phyloP scores from a whole-genome alignment of 495 filamentous ascomycete species.

The Hypoxylon fragiforme region DNA sequence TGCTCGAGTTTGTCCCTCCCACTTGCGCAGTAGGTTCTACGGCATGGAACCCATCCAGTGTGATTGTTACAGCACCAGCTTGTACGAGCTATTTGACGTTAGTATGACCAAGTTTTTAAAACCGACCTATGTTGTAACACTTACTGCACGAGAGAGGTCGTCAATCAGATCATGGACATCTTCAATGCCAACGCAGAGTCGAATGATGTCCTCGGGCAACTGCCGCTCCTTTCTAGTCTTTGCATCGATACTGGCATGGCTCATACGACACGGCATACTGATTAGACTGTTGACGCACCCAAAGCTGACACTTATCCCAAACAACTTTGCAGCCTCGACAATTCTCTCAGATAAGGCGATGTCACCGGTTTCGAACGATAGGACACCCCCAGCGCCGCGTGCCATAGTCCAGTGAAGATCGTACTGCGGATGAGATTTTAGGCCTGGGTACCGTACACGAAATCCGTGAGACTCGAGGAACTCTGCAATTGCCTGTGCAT shows the following conservation, averaged over 20 bases:
- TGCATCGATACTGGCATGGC: conserved; percentile 96
- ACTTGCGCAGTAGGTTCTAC: conserved; percentile 29
- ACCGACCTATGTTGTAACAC: conserved; percentile 44
- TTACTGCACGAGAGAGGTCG: conserved; percentile 85
- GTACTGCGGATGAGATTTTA: conserved; percentile 94
- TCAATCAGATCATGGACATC: conserved; percentile 92
- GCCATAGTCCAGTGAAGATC: conserved; percentile 94
- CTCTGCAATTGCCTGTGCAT: conserved; percentile 85
- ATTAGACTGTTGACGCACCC: conserved; percentile 98
- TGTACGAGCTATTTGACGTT: conserved; percentile 71
- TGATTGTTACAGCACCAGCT: conserved; percentile 87
- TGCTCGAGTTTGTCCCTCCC: conserved; percentile 19
- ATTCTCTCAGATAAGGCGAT: conserved; percentile 81
- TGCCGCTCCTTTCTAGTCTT: conserved; percentile 86
- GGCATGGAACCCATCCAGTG: conserved; percentile 75
- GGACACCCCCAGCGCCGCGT: conserved; percentile 87
- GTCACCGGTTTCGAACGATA: conserved; percentile 95
- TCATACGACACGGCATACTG: conserved; percentile 99
- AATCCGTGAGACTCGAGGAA: conserved; percentile 93
- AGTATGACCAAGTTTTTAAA: conserved; percentile 20
- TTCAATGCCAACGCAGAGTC: conserved; percentile 95
- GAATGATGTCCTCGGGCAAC: conserved; percentile 94
- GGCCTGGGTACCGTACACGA: conserved; percentile 89
- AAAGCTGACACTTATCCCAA: conserved; percentile 95
- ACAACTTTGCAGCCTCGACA: conserved; percentile 87